Evolutionary conservation across 1,284 basidiomycete species (phyloP).

Genomic region (Cryptococcus maquisensis): DNA sequence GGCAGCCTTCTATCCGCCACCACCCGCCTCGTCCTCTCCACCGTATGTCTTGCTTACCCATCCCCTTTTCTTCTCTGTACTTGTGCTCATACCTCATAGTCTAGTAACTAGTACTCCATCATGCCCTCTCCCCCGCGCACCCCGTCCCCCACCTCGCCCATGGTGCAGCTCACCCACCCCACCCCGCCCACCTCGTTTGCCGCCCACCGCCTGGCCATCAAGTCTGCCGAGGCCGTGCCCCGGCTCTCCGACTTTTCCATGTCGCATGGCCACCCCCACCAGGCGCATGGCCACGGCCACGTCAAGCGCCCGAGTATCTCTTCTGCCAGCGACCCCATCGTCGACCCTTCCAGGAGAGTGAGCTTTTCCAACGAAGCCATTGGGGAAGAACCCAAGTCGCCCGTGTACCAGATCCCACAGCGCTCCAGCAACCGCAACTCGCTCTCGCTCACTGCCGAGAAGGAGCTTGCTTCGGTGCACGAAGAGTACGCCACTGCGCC

Average conservation of each 20-base stretch:
- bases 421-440: background rate
- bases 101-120: background rate
- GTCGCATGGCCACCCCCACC: background rate
- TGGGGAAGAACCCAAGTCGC: slow-evolving; percentile 9
- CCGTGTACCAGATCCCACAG: slow-evolving; percentile 14
- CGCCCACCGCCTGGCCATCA: slow-evolving; percentile 10
- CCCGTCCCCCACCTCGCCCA: slow-evolving; percentile 9
- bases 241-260: background rate
- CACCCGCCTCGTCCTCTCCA: background rate
- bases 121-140: slow-evolving; percentile 4
- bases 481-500: background rate
- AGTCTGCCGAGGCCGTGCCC: background rate
- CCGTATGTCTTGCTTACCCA: no score
- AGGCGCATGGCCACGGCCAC: background rate
- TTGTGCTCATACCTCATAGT: background rate
- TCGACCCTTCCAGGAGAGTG: slow-evolving; percentile 4
- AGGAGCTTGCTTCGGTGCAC: background rate
- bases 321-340: slow-evolving; percentile 4
- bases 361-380: slow-evolving; percentile 7
- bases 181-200: slow-evolving; percentile 27
- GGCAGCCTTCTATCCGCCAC: background rate
- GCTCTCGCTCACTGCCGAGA: background rate
- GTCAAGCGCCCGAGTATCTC: slow-evolving; percentile 14
- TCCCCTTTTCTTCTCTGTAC: background rate
- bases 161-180: slow-evolving; percentile 20